Evolutionary conservation across 495 filamentous ascomycete genomes (phyloP).

Genomic region (Glonium stellatum): DNA sequence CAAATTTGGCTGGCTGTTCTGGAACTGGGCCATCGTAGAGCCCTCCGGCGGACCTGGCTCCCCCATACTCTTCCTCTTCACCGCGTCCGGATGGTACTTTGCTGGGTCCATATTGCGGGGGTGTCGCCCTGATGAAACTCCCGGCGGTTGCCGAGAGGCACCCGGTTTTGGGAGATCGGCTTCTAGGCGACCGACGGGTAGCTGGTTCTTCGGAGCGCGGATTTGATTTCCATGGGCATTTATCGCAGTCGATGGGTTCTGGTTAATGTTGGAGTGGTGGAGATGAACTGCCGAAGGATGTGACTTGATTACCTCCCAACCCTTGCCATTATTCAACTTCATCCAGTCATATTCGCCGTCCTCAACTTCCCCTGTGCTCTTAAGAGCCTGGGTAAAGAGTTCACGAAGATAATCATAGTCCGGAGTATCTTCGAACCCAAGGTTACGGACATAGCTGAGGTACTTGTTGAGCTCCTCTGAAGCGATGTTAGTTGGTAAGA

Average conservation of each 20-base stretch:
- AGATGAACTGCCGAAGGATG: slow-evolving; percentile 69
- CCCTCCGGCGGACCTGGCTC: slow-evolving; percentile 29
- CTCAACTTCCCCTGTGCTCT: slow-evolving; percentile 88
- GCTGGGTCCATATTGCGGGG: slow-evolving; percentile 13
- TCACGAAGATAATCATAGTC: slow-evolving; percentile 98
- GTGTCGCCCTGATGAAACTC: slow-evolving; percentile 5
- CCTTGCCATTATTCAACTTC: slow-evolving; percentile 94
- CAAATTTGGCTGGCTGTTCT: slow-evolving; percentile 27
- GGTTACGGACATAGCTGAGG: slow-evolving; percentile 90
- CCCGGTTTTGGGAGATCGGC: slow-evolving; percentile 50
- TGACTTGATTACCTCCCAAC: slow-evolving; percentile 84
- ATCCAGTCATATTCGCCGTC: slow-evolving; percentile 99
- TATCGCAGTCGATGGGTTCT: slow-evolving; percentile 54
- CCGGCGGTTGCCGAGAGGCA: slow-evolving; percentile 60
- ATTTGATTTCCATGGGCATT: slow-evolving; percentile 61
- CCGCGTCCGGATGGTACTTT: slow-evolving; percentile 22
- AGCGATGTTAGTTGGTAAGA: slow-evolving; percentile 14
- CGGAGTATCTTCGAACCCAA: slow-evolving; percentile 96
- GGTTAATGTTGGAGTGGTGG: slow-evolving; percentile 66
- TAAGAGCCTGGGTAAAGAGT: slow-evolving; percentile 92
- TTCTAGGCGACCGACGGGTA: slow-evolving; percentile 85
- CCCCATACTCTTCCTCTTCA: slow-evolving; percentile 27
- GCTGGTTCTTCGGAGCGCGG: slow-evolving; percentile 42
- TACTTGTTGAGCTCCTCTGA: slow-evolving; percentile 95
- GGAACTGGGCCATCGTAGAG: slow-evolving; percentile 27